These are phyloP conservation scores for Trypethelium eluteriae DNA, from an alignment of 495 filamentous ascomycete genomes.

Conservation along the genomic window DNA sequence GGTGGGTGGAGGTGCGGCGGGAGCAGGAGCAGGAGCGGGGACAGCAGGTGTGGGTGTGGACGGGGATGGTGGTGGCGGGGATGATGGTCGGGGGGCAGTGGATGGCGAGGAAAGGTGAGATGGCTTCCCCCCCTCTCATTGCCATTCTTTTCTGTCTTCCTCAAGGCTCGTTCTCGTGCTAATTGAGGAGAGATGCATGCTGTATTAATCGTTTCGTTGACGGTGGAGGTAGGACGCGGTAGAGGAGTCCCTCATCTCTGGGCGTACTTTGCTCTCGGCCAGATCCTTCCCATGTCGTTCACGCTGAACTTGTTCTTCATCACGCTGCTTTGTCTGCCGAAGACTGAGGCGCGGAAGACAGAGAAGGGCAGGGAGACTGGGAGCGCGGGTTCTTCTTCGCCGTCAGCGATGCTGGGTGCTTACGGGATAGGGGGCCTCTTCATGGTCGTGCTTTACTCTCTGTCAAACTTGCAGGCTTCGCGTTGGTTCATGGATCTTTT, in stretches of 20 bases:
- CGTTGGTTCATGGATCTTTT: neutral
- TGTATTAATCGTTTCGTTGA: too few relatives aligned
- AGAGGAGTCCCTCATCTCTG: conserved; percentile 28
- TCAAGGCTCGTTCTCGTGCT: neutral
- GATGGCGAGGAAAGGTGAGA: conserved; percentile 22
- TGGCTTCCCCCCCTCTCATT: neutral
- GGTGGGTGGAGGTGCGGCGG: too few relatives aligned
- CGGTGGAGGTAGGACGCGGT: conserved; percentile 18
- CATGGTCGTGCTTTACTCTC: neutral
- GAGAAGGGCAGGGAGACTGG: neutral
- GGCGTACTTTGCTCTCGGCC: conserved; percentile 33
- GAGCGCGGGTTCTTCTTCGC: neutral
- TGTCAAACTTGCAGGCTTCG: neutral
- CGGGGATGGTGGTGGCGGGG: conserved; percentile 11
- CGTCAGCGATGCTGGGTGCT: neutral
- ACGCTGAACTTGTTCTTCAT: conserved; percentile 34
- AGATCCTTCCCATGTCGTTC: conserved; percentile 34
- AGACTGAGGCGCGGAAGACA: neutral
- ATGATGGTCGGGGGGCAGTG: conserved; percentile 17
- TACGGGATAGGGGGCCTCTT: neutral
- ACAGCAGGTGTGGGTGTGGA: conserved; percentile 15
- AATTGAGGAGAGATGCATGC: neutral
- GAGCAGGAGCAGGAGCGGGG: too few relatives aligned
- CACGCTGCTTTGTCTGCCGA: conserved; percentile 16
- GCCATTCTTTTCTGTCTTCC: neutral